Percentiles rank a stretch among this genome's conserved stretches.
Evolutionary conservation across 495 filamentous ascomycete genomes (phyloP).

Genomic region (Hyaloscypha bicolor): DNA sequence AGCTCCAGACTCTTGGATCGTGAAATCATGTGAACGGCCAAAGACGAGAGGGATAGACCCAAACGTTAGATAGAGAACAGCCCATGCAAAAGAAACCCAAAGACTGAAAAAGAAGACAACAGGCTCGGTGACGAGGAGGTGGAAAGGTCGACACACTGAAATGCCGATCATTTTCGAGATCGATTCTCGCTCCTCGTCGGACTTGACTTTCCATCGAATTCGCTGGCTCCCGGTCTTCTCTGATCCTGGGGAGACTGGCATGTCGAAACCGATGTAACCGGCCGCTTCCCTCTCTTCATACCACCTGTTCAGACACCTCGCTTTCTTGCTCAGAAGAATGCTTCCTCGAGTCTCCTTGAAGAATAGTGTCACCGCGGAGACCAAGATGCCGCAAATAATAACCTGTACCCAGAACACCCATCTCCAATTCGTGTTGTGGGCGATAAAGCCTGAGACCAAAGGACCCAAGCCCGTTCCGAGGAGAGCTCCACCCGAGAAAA

Average conservation of each 20-base stretch:
- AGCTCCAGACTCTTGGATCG: slow-evolving; percentile 63
- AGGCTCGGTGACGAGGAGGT: slow-evolving; percentile 84
- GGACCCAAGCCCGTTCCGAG: slow-evolving; percentile 84
- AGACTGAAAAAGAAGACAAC: slow-evolving; percentile 95
- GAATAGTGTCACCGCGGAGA: slow-evolving; percentile 61
- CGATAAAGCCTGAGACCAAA: slow-evolving; percentile 70
- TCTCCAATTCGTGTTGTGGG: slow-evolving; percentile 69
- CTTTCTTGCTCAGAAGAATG: slow-evolving; percentile 80
- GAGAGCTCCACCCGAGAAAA: slow-evolving; percentile 76
- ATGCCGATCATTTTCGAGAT: slow-evolving; percentile 72
- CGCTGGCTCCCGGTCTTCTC: slow-evolving; percentile 45
- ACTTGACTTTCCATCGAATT: slow-evolving; percentile 83
- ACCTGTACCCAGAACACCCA: slow-evolving; percentile 92
- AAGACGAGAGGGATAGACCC: slow-evolving; percentile 80
- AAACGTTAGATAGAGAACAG: slow-evolving; percentile 83
- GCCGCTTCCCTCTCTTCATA: slow-evolving; percentile 70
- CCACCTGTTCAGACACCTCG: slow-evolving; percentile 72
- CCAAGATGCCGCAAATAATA: slow-evolving; percentile 65
- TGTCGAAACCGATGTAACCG: slow-evolving; percentile 66
- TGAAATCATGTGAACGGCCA: slow-evolving; percentile 67
- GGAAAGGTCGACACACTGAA: slow-evolving; percentile 80
- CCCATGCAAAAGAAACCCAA: slow-evolving; percentile 92
- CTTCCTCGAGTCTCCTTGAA: slow-evolving; percentile 85
- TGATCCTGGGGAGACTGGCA: slow-evolving; percentile 29
- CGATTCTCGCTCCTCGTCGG: slow-evolving; percentile 77